A percentile compares a stretch with the other conserved stretches of the same genome.
Evolutionary conservation across 345 rosid species (phyloP).

Genomic region (Bruguiera parviflora): DNA sequence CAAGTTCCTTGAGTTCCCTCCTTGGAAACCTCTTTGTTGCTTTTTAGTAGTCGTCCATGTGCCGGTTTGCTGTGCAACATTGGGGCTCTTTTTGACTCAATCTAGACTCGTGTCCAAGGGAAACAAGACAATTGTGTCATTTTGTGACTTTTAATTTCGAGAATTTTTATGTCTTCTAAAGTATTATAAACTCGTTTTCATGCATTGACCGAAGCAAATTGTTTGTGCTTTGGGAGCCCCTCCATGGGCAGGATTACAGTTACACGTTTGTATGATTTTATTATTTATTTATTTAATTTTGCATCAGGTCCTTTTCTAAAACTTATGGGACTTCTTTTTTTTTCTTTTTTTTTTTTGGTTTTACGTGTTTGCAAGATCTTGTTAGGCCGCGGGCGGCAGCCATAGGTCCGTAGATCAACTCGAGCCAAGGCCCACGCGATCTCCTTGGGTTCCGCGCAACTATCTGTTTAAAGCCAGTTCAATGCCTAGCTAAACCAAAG

Average conservation of each 20-base stretch:
- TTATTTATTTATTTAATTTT: background rate
- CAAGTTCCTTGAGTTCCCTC: conserved; percentile 25
- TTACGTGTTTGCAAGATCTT: conserved; percentile 45
- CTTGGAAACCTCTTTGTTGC: conserved; percentile 33
- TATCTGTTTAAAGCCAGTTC: conserved; percentile 7
- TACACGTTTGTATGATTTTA: too few species aligned
- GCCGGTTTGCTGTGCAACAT: conserved; percentile 26
- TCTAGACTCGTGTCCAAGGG: conserved; percentile 56
- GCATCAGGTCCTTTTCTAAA: too few species aligned
- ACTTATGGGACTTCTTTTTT: too few species aligned
- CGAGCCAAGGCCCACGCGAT: conserved; percentile 34
- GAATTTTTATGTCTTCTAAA: conserved; percentile 14
- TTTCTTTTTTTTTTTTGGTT: background rate
- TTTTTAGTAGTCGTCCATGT: conserved; percentile 38
- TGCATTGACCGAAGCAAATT: conserved; percentile 13
- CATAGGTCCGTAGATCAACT: conserved; percentile 14
- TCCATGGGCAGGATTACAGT: background rate
- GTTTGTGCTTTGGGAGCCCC: conserved; percentile 19
- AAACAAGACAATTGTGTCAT: conserved; percentile 32
- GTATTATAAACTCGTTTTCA: conserved; percentile 19
- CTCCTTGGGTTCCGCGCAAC: conserved; percentile 41
- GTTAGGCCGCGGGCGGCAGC: conserved; percentile 23
- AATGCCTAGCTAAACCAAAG: conserved; percentile 12
- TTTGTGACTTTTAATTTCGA: conserved; percentile 9
- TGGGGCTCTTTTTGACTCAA: conserved; percentile 55